Base-by-base conservation (phyloP, 163 green algal genomes). In the Volvox carteri region DNA sequence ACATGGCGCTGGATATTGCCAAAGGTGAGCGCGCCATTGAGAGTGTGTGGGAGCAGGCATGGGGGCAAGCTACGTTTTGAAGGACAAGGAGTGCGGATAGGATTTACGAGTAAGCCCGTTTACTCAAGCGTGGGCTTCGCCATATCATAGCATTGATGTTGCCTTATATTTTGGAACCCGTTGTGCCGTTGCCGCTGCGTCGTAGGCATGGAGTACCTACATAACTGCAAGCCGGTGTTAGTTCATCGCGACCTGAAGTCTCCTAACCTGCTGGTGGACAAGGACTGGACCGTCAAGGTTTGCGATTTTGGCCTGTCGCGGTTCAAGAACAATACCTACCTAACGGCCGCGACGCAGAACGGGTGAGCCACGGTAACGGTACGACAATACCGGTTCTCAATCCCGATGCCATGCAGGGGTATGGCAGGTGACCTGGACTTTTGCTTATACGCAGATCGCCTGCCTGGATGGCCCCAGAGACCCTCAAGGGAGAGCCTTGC, bases 401-500 rank as follows among this genome's bases (percentile, higher is more conserved):
- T n/a, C n/a, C n/a, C n/a, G n/a, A n/a, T n/a, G n/a, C n/a, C n/a
- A n/a, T n/a, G n/a, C n/a, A n/a, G n/a, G n/a, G n/a, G n/a, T n/a
- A n/a, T n/a, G n/a, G n/a, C n/a, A n/a, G n/a, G n/a, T n/a, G n/a
- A n/a, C n/a, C n/a, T n/a, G n/a, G n/a, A n/a, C n/a, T 62, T 41
- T 65, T 12, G 28, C 52, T 4, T 54, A 2, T 12, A n/a, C 44
- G 0, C 62, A 87, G 89, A 0, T 88, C 89, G 2, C 95, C 96
- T 1, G 96, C 98, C 90, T 99, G 97, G 97, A 98, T 97, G 85
- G 97, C 97, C 1, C 97, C 97, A 0, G 96, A 98, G 88, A 95
- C 98, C 68, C 92, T 99, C 42, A 94, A 96, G 52, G 96, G 95
- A 77, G 94, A 99, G 90, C 91, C 85, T 4, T 97, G 90, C 79